phyloP scores from a whole-genome alignment of 768 basidiomycete genomes.

The Panellus pusillus region DNA sequence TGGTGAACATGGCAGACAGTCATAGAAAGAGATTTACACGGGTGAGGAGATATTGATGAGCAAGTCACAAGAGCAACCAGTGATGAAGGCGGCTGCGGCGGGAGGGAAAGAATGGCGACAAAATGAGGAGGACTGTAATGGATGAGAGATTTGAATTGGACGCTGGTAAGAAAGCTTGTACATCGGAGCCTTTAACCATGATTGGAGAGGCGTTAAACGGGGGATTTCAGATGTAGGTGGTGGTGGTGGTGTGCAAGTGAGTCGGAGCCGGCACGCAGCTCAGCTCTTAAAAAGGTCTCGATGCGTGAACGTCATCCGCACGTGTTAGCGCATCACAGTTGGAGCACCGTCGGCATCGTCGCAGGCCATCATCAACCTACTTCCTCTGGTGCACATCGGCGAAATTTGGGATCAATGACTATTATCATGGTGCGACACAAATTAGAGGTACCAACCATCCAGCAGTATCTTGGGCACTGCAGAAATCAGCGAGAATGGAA shows the following conservation, averaged over 20 bases:
- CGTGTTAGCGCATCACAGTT: no score
- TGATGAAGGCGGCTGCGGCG: slow-evolving; percentile 72
- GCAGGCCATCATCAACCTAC: no score
- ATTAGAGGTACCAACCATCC: no score
- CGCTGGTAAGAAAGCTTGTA: slow-evolving; percentile 64
- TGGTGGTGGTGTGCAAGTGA: background rate
- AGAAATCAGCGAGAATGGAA: no score
- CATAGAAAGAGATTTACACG: slow-evolving; percentile 47
- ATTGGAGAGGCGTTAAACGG: background rate
- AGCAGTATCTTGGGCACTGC: no score
- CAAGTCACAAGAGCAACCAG: slow-evolving; percentile 85
- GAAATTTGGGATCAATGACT: no score
- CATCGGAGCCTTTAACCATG: slow-evolving; percentile 65
- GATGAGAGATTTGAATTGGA: background rate
- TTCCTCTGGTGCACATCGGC: no score
- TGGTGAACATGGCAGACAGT: background rate
- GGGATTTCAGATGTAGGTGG: slow-evolving; percentile 3
- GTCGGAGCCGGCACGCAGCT: background rate
- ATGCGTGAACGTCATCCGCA: no score
- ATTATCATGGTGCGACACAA: no score
- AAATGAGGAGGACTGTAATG: slow-evolving; percentile 42
- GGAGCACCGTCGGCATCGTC: no score
- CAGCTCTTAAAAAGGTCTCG: no score
- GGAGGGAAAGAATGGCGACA: slow-evolving; percentile 76
- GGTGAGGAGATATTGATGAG: slow-evolving; percentile 83